Evolutionary conservation across 345 rosid species (phyloP).

Genomic region (Syzygium grande): DNA sequence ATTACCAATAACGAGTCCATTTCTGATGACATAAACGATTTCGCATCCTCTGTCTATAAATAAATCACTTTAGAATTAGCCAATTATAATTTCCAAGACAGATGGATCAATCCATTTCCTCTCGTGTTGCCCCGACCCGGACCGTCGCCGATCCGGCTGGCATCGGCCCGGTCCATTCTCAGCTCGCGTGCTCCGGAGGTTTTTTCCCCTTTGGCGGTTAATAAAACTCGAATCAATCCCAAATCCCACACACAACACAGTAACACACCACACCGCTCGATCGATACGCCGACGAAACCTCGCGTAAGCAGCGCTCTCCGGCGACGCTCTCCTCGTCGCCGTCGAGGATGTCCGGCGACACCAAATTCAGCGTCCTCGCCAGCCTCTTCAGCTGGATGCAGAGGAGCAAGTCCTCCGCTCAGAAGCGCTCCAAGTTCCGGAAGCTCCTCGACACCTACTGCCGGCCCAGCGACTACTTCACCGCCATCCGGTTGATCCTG

Average conservation of each 20-base stretch:
- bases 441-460: conserved; percentile 86
- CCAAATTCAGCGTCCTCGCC: conserved; percentile 59
- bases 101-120: neutral
- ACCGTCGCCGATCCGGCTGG: neutral
- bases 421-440: conserved; percentile 84
- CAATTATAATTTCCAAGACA: neutral
- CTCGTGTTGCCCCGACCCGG: neutral
- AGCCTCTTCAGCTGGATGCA: conserved; percentile 91
- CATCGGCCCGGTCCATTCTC: neutral
- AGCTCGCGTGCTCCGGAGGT: neutral
- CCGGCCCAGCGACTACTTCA: conserved; percentile 58
- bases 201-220: neutral
- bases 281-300: neutral
- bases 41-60: neutral
- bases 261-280: neutral
- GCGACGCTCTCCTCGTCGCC: neutral
- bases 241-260: neutral
- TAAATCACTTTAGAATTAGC: neutral
- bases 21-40: neutral
- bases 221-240: neutral
- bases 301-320: neutral
- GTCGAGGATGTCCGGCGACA: conserved; percentile 15
- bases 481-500: conserved; percentile 66
- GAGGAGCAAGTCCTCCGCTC: conserved; percentile 52
- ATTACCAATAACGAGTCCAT: neutral